Conservation (phyloP, 495 filamentous ascomycete genomes). For the Elasticomyces elasticus region DNA sequence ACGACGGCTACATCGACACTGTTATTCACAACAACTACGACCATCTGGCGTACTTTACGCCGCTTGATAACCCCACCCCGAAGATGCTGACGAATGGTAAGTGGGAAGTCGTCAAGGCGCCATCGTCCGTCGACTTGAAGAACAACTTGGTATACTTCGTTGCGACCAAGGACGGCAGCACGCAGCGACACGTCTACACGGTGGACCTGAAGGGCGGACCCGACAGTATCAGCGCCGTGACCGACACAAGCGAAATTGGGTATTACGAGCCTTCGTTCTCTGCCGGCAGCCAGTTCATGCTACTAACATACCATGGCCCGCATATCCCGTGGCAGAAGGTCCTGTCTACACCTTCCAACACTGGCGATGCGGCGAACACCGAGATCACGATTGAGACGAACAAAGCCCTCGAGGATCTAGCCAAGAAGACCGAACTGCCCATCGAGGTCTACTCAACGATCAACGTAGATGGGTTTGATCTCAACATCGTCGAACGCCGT, state of each 20-base stretch:
- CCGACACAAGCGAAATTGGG: slow-evolving; percentile 66
- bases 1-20: slow-evolving; percentile 90
- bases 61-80: slow-evolving; percentile 70
- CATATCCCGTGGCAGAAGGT: slow-evolving; percentile 87
- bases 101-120: slow-evolving; percentile 89
- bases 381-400: slow-evolving; percentile 66
- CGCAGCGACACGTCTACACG: slow-evolving; percentile 81
- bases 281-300: slow-evolving; percentile 62
- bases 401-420: slow-evolving; percentile 51
- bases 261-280: slow-evolving; percentile 85
- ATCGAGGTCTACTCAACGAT: slow-evolving; percentile 77
- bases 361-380: slow-evolving; percentile 43
- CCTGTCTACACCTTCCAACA: slow-evolving; percentile 65
- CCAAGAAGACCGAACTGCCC: slow-evolving; percentile 69
- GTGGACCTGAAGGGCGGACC: slow-evolving; percentile 65
- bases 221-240: slow-evolving; percentile 54
- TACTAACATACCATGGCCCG: slow-evolving; percentile 76
- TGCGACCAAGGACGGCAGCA: slow-evolving; percentile 75
- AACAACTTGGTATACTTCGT: slow-evolving; percentile 85
- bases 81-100: slow-evolving; percentile 75
- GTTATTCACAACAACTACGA: slow-evolving; percentile 79
- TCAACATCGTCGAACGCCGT: slow-evolving; percentile 82
- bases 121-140: slow-evolving; percentile 75
- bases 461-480: slow-evolving; percentile 62
- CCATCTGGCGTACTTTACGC: slow-evolving; percentile 91